Evolutionary conservation across 192 early-diverging fungal species (phyloP), one percentile per base, ranked within the genome.

Genomic region (Spinellus fusiger): DNA sequence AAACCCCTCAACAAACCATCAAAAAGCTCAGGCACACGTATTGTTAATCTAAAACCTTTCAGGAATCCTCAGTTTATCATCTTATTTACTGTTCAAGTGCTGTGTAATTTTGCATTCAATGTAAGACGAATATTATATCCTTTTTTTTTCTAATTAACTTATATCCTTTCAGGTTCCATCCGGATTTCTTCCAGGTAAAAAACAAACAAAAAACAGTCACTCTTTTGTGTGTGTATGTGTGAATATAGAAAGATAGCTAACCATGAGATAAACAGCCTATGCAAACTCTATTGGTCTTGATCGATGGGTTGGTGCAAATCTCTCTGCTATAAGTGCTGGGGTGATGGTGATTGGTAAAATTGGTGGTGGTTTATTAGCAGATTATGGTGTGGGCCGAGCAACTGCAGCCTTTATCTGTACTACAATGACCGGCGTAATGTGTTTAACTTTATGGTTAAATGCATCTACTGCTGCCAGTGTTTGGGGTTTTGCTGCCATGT

Each of bases 391-490:
- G 1, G 79, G 79, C 23, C 62, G 79, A 0, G 66, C 73, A 26
- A 81, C 78, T 29, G 68, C 69, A 0, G 23, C 68, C 3, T 70
- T 74, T 15, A 27, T 73, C 5, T 71, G 74, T 49, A 67, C 67
- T 9, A 64, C 76, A 23, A 9, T 81, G 20, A 69, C 74, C 9
- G 79, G 79, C 7, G 15, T 73, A 7, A 67, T 73, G 32, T 78
- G 76, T 58, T 54, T 81, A 9, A 65, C 57, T 1, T 46, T 81
- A n/a, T 81, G 79, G 79, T 60, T 65, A 12, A 54, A 62, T 54
- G 80, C 79, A 10, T 47, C 64, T 1, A 69, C 59, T 25, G 63
- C 68, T 13, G 49, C 55, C 6, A 61, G 57, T 3, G 44, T 81
- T 10, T 70, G 67, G 33, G 61, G 52, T 5, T 81, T 81, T 59